phyloP scores from a whole-genome alignment of 2,329 filamentous ascomycete species.

The Colletotrichum sidae region DNA sequence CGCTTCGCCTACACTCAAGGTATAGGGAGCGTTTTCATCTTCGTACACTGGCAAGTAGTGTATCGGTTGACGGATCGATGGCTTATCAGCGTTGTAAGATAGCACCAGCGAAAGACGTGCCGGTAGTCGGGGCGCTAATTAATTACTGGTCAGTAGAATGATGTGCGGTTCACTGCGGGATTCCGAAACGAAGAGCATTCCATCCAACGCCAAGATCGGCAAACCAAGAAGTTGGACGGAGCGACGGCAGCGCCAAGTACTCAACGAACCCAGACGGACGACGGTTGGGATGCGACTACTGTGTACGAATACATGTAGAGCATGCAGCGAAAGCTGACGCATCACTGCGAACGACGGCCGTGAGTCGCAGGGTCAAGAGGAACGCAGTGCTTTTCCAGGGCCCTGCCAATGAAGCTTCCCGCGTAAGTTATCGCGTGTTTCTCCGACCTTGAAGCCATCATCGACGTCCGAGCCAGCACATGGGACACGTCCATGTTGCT shows the following conservation, averaged over 20 bases:
- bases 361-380: too few species aligned
- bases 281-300: conserved; percentile 9
- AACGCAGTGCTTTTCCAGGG: too few species aligned
- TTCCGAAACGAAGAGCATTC: conserved; percentile 31
- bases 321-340: conserved; percentile 17
- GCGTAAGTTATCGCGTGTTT: not conserved
- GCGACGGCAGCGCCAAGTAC: conserved; percentile 25
- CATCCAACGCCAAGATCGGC: conserved; percentile 33
- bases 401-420: conserved; percentile 19
- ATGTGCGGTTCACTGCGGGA: conserved; percentile 12
- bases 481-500: conserved; percentile 25
- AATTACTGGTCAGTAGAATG: not conserved
- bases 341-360: too few species aligned
- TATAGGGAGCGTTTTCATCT: too few species aligned
- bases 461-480: conserved; percentile 23
- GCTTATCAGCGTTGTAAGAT: too few species aligned
- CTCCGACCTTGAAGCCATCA: conserved; percentile 24
- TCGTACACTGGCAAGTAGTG: too few species aligned
- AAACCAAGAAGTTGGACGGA: conserved; percentile 33
- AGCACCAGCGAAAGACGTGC: too few species aligned
- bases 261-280: conserved; percentile 16
- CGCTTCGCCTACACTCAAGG: too few species aligned
- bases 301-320: not conserved
- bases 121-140: too few species aligned
- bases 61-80: too few species aligned